These are phyloP conservation scores for Triticum turgidum DNA, from an alignment of 176 grass and related monocot species.

Conservation along the genomic window DNA sequence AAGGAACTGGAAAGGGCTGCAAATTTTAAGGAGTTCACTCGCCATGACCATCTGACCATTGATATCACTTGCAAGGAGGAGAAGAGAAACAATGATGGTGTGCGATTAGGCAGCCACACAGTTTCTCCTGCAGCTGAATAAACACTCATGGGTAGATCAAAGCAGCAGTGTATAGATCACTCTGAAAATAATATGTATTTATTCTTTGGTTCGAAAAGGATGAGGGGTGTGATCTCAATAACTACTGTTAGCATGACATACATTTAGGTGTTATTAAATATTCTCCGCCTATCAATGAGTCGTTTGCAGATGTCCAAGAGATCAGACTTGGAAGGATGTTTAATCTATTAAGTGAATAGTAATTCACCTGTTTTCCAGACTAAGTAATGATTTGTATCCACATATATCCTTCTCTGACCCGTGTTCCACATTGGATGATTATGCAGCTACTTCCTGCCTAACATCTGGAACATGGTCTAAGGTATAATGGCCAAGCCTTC, in stretches of 20 bases:
- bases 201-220: constrained; percentile 14
- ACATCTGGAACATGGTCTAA: constrained; percentile 49
- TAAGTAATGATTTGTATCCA: background rate
- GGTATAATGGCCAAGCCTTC: constrained; percentile 75
- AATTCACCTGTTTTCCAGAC: background rate
- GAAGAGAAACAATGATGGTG: constrained; percentile 28
- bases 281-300: background rate
- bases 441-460: constrained; percentile 26
- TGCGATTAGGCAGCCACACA: constrained; percentile 35
- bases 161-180: background rate
- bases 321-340: background rate
- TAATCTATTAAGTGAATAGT: background rate
- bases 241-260: constrained; percentile 6
- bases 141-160: constrained; percentile 18
- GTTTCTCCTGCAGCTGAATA: constrained; percentile 38
- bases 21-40: constrained; percentile 69
- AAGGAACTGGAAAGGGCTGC: constrained; percentile 66
- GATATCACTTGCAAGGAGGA: constrained; percentile 48
- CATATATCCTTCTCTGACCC: constrained; percentile 4
- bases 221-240: background rate
- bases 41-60: constrained; percentile 43
- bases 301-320: background rate
- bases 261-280: background rate
- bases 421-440: background rate
- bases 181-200: constrained; percentile 3